These are phyloP conservation scores for Saitozyma podzolica DNA, from an alignment of 768 basidiomycete species.

Conservation along the genomic window DNA sequence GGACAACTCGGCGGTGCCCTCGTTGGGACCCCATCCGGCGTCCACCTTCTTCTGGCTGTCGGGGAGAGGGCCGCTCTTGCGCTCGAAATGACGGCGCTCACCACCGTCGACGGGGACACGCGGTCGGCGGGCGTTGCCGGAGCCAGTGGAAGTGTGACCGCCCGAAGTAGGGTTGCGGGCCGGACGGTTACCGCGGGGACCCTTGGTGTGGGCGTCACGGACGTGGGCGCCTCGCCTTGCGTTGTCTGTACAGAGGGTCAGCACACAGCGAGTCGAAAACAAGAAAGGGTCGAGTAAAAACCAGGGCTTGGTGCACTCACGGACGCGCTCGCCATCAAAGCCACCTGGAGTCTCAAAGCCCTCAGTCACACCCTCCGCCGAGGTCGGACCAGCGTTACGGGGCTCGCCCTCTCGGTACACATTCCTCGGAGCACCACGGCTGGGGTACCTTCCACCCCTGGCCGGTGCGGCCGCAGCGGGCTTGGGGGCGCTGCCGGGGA, in stretches of 20 bases:
- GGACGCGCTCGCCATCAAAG: conserved; percentile 50
- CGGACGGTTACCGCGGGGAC: conserved; percentile 54
- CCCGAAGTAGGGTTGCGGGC: conserved; percentile 54
- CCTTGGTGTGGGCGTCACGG: conserved; percentile 47
- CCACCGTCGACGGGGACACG: conserved; percentile 53
- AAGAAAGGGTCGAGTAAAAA: not conserved
- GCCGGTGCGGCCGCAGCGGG: conserved; percentile 15
- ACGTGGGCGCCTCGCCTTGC: conserved; percentile 33
- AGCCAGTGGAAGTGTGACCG: conserved; percentile 55
- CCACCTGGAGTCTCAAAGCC: conserved; percentile 47
- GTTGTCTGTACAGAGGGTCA: conserved; percentile 26
- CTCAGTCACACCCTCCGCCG: conserved; percentile 29
- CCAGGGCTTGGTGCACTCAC: conserved; percentile 20
- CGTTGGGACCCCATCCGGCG: conserved; percentile 92
- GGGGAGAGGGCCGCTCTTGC: conserved; percentile 55
- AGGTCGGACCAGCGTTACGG: conserved; percentile 32
- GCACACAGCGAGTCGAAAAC: not conserved
- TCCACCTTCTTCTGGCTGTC: conserved; percentile 94
- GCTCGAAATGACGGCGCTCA: conserved; percentile 79
- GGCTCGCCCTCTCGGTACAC: conserved; percentile 27
- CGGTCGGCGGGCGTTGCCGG: conserved; percentile 56
- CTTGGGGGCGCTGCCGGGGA: conserved; percentile 37
- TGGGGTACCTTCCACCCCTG: conserved; percentile 41
- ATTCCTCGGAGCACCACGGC: conserved; percentile 46
- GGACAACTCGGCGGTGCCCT: conserved; percentile 72